Evolutionary conservation across 306 rosid species (phyloP).

Genomic region (Pyrus betulifolia): DNA sequence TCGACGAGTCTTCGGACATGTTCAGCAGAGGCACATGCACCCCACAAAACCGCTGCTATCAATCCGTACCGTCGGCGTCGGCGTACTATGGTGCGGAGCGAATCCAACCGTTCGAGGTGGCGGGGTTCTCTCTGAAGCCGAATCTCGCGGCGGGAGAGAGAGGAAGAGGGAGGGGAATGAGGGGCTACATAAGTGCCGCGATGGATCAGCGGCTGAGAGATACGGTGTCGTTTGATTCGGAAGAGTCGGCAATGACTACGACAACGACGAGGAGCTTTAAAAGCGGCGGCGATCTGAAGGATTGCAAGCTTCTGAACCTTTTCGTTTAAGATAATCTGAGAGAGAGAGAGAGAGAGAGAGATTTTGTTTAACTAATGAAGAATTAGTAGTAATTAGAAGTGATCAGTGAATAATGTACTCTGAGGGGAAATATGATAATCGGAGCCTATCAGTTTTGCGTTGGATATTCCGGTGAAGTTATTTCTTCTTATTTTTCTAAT

Average conservation of each 20-base stretch:
- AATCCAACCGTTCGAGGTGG: not conserved
- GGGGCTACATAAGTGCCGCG: not conserved
- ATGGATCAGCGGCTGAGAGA: conserved; percentile 6
- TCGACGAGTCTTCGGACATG: conserved; percentile 12
- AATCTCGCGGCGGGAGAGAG: not conserved
- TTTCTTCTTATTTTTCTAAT: not conserved
- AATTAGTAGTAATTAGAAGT: not conserved
- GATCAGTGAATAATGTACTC: not conserved
- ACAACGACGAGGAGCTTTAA: conserved; percentile 14
- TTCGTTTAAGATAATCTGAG: conserved; percentile 19
- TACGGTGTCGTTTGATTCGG: conserved; percentile 22
- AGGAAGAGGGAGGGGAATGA: conserved; percentile 1
- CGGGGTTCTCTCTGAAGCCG: conserved; percentile 1
- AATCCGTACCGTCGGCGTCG: not conserved
- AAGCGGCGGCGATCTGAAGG: conserved; percentile 8
- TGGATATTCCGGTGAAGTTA: not conserved
- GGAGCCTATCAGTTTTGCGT: conserved; percentile 1
- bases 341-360: not conserved
- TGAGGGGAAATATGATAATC: not conserved
- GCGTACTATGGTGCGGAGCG: not conserved
- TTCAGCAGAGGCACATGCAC: conserved; percentile 3
- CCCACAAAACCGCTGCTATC: not conserved
- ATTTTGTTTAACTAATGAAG: not conserved
- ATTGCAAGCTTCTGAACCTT: conserved; percentile 43
- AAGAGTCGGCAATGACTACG: conserved; percentile 27